Evolutionary conservation across 192 early-diverging fungal species (phyloP).

Genomic region (Coemansia sp.): DNA sequence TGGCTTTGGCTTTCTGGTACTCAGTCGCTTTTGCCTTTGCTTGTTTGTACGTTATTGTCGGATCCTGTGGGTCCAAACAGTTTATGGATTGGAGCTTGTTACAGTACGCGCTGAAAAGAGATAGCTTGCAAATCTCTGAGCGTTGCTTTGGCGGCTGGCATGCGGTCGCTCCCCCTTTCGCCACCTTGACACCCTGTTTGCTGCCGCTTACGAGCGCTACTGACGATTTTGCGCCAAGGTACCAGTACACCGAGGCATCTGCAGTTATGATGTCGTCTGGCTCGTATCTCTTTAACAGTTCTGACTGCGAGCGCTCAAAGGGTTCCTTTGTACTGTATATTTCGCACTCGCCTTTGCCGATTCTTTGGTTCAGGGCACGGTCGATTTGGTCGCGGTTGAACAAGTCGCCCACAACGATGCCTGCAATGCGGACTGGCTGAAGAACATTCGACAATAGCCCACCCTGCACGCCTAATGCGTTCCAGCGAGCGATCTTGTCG

Average conservation of each 20-base stretch:
- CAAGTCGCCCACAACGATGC: slow-evolving; percentile 68
- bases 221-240: slow-evolving; percentile 19
- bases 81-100: background rate
- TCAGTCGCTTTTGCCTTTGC: slow-evolving; percentile 27
- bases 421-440: slow-evolving; percentile 66
- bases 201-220: slow-evolving; percentile 57
- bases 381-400: slow-evolving; percentile 61
- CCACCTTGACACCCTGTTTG: slow-evolving; percentile 53
- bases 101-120: slow-evolving; percentile 17
- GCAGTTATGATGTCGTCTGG: slow-evolving; percentile 22
- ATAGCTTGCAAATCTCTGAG: slow-evolving; percentile 41
- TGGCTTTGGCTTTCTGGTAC: slow-evolving; percentile 28
- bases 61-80: background rate
- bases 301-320: slow-evolving; percentile 37
- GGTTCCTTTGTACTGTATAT: slow-evolving; percentile 8
- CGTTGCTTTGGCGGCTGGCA: slow-evolving; percentile 25
- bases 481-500: slow-evolving; percentile 93
- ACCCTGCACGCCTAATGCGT: slow-evolving; percentile 74
- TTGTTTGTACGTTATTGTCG: slow-evolving; percentile 19
- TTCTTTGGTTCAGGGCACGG: slow-evolving; percentile 65
- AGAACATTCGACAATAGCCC: slow-evolving; percentile 64
- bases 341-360: slow-evolving; percentile 19
- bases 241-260: slow-evolving; percentile 49
- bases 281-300: slow-evolving; percentile 3
- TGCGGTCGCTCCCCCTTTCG: slow-evolving; percentile 4